phyloP scores from a whole-genome alignment of 2,329 filamentous ascomycete species.

The Neonectria neomacrospora region DNA sequence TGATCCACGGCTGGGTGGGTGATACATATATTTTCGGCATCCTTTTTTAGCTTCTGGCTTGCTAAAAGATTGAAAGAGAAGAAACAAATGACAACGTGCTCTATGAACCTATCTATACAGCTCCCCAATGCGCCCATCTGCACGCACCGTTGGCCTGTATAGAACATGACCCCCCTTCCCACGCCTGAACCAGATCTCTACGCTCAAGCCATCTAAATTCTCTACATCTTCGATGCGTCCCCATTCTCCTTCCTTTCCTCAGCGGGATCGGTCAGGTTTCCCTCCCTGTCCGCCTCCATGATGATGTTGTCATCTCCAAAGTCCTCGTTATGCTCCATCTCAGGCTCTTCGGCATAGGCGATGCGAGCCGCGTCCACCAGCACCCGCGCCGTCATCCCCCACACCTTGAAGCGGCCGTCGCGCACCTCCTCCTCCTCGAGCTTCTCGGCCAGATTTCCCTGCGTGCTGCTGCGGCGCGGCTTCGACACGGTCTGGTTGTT shows the following conservation, averaged over 20 bases:
- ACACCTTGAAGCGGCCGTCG: constrained; percentile 79
- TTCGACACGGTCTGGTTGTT: constrained; percentile 75
- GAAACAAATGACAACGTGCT: not conserved
- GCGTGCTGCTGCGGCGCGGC: constrained; percentile 57
- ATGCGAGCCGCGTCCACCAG: constrained; percentile 87
- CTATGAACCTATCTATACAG: not conserved
- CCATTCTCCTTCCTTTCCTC: constrained; percentile 45
- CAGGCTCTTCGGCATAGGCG: constrained; percentile 83
- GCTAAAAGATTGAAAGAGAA: not conserved
- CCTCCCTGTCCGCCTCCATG: constrained; percentile 56
- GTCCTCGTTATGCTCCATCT: constrained; percentile 76
- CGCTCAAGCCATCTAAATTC: not conserved
- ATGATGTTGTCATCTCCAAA: constrained; percentile 67
- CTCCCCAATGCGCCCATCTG: not conserved
- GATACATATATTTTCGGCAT: not conserved
- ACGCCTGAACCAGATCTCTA: not conserved
- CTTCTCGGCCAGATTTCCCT: constrained; percentile 57
- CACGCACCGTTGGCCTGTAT: not conserved
- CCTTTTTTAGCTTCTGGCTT: not conserved
- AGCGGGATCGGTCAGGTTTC: constrained; percentile 57
- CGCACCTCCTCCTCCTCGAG: constrained; percentile 60
- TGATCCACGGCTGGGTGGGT: not conserved
- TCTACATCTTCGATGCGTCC: constrained; percentile 50
- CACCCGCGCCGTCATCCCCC: constrained; percentile 94
- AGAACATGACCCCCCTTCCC: not conserved